Base-by-base conservation (phyloP, 2,329 filamentous ascomycete genomes). In the Cercospora brassicicola region DNA sequence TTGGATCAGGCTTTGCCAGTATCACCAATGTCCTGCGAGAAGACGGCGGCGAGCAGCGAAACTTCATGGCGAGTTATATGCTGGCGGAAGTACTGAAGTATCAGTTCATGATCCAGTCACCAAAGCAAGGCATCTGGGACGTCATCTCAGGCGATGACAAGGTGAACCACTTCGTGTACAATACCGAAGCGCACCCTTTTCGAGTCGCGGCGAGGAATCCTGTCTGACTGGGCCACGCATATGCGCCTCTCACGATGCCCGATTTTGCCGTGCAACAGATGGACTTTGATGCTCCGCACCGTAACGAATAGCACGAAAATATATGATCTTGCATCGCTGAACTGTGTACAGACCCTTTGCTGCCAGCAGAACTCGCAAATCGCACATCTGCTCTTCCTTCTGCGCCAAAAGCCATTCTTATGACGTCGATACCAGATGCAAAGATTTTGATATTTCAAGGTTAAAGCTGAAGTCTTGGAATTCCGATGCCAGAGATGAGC, bases 11-110 rank as follows among this genome's bases (percentile, higher is more conserved):
- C 11, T 72, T 72, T 48, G 57, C 59, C 10, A 65, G 59, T 18
- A 66, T 72, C 28, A 64, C 60, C 9, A 65, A 73, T 56, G 72
- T 73, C 5, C 59, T 72, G 33, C 57, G 53, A 10, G 31, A 51
- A 10, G 67, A 67, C 15, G 71, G 71, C 2, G 91, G 90, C 0
- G 79, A 80, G 0, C 88, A 85, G 67, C 79, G 80, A 51, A 87
- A 96, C 78, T 89, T 90, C 77, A 91, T 94, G 84, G 92, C 96
- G 81, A 94, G 90, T 74, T 96, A 95, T 81, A 89, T 91, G 82
- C 92, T 95, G 78, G 92, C 92, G 0, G 92, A 96, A 82, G 90
- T 93, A 69, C 77, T 96, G 78, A 96, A 96, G 84, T 96, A 96
- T 48, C 66, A 86, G 66, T 96, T 91, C 80, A 78, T 96, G 73